Conservation (phyloP, 805 yeast species). For the Myxozyma mucilagina region DNA sequence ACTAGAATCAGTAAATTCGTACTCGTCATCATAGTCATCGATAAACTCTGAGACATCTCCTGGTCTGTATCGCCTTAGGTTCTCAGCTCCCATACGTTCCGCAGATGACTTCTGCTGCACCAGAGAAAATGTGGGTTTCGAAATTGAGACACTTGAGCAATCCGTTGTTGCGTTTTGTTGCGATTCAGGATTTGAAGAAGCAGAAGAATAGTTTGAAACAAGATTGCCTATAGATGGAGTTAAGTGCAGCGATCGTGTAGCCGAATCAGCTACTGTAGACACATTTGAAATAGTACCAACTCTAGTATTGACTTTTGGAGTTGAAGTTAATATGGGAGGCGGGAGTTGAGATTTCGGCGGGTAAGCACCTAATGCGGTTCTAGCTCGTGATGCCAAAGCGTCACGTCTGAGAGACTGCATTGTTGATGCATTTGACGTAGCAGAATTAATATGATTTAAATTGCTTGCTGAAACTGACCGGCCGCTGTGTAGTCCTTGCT, state of each 20-base stretch:
- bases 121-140: neutral
- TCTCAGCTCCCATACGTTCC: neutral
- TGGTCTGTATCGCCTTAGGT: neutral
- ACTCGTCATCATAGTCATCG: slow-evolving; percentile 31
- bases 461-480: neutral
- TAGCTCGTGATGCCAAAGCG: neutral
- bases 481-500: neutral
- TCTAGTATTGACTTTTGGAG: neutral
- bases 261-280: no score
- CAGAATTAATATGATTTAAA: neutral
- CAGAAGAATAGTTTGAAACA: neutral
- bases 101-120: neutral
- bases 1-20: slow-evolving; percentile 2
- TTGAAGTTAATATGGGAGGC: slow-evolving; percentile 1
- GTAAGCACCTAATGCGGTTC: neutral
- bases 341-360: neutral
- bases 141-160: neutral
- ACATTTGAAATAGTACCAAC: no score
- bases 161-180: neutral
- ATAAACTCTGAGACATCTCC: slow-evolving; percentile 23
- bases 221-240: slow-evolving; percentile 8
- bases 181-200: no score
- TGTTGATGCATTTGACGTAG: neutral
- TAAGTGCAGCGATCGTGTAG: neutral
- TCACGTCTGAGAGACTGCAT: neutral